These are phyloP conservation scores for Entophlyctis luteolus DNA, from an alignment of 192 early-diverging fungal genomes.

Conservation along the genomic window DNA sequence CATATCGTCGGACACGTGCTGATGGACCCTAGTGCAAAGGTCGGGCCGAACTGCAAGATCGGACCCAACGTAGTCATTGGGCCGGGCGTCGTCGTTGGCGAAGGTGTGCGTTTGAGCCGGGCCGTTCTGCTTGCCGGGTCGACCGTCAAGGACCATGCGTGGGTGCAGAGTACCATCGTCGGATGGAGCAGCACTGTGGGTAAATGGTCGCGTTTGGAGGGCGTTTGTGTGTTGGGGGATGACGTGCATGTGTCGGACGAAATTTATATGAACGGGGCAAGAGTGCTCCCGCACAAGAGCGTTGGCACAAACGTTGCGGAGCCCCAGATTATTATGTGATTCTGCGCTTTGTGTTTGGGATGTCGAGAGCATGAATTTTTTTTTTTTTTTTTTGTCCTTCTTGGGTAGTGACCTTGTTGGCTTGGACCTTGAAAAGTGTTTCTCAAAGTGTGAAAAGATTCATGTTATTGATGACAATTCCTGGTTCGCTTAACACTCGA, in stretches of 20 bases:
- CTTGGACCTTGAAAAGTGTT: no score
- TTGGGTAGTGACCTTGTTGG: no score
- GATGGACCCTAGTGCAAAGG: constrained; percentile 83
- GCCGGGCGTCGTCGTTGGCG: constrained; percentile 82
- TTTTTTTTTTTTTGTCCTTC: no score
- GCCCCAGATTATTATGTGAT: constrained; percentile 90
- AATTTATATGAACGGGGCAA: constrained; percentile 91
- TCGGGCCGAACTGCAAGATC: constrained; percentile 94
- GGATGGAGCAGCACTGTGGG: constrained; percentile 96
- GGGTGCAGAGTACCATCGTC: constrained; percentile 85
- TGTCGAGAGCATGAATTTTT: no score
- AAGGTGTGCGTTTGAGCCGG: constrained; percentile 88
- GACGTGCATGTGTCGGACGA: constrained; percentile 94
- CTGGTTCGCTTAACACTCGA: no score
- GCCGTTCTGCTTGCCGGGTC: constrained; percentile 84
- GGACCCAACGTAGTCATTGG: constrained; percentile 97
- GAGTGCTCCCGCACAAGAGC: constrained; percentile 94
- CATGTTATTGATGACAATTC: no score
- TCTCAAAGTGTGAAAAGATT: no score
- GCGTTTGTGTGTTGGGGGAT: constrained; percentile 91
- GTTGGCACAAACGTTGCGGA: constrained; percentile 84
- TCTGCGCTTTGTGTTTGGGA: no score
- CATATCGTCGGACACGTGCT: constrained; percentile 81
- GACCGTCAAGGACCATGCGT: constrained; percentile 82
- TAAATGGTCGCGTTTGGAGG: constrained; percentile 73